These are phyloP conservation scores for Emergomyces orientalis DNA, from an alignment of 2,329 filamentous ascomycete species.

Conservation along the genomic window DNA sequence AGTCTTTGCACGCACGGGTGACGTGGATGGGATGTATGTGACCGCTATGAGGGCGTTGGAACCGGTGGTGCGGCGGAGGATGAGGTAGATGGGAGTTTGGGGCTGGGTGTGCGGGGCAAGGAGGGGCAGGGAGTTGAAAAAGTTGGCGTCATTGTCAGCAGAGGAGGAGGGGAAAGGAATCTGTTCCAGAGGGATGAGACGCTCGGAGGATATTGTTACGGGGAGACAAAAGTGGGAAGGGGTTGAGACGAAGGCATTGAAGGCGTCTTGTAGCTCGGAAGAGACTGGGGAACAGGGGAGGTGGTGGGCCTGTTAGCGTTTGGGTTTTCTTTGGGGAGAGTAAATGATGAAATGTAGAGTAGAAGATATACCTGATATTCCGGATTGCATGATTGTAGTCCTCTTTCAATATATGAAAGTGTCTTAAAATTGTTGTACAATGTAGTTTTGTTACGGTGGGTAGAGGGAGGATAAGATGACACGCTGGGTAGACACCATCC, in stretches of 20 bases:
- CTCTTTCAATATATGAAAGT: neutral
- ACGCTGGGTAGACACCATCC: no score
- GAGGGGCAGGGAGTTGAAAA: slow-evolving; percentile 43
- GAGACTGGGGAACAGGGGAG: slow-evolving; percentile 28
- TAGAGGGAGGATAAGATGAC: neutral
- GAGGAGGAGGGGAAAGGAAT: slow-evolving; percentile 31
- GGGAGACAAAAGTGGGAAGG: slow-evolving; percentile 36
- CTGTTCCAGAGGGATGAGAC: slow-evolving; percentile 32
- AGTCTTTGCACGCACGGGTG: slow-evolving; percentile 54
- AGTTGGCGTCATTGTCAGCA: slow-evolving; percentile 30
- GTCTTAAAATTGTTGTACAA: neutral
- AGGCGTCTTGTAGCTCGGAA: slow-evolving; percentile 39
- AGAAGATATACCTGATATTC: slow-evolving; percentile 35
- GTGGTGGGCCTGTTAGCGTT: slow-evolving; percentile 4
- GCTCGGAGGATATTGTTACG: slow-evolving; percentile 37
- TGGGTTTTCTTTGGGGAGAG: slow-evolving; percentile 5
- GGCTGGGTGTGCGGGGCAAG: slow-evolving; percentile 46
- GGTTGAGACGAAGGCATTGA: slow-evolving; percentile 34
- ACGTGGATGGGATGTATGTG: slow-evolving; percentile 55
- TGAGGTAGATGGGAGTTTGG: slow-evolving; percentile 50
- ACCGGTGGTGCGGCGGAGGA: slow-evolving; percentile 43
- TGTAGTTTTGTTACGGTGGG: neutral
- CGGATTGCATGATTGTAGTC: slow-evolving; percentile 37
- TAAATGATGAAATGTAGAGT: neutral
- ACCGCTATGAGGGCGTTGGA: slow-evolving; percentile 42